These are phyloP conservation scores for Austropuccinia psidii DNA, from an alignment of 1,284 basidiomycete species.

Conservation along the genomic window DNA sequence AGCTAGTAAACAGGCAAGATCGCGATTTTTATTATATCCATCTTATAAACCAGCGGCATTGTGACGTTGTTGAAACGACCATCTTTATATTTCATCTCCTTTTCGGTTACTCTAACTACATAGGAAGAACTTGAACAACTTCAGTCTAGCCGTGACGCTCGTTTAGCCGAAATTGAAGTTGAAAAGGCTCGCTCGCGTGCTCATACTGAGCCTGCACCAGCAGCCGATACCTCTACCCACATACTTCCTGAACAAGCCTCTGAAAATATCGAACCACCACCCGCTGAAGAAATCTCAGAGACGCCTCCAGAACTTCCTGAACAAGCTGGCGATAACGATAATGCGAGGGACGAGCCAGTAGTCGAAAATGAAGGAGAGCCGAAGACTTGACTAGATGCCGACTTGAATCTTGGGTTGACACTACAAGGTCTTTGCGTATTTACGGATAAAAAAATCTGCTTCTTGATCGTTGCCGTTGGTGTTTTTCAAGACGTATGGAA, in stretches of 20 bases:
- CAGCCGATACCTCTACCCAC: neutral
- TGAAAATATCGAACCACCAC: neutral
- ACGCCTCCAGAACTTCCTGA: conserved; percentile 20
- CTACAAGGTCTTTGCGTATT: no score
- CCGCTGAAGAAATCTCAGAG: conserved; percentile 4
- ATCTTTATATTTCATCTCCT: neutral
- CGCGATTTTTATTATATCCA: neutral
- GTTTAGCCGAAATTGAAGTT: conserved; percentile 17
- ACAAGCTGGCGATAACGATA: neutral
- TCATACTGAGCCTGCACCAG: neutral
- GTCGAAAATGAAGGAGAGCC: conserved; percentile 31
- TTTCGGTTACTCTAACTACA: neutral
- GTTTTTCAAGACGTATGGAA: no score
- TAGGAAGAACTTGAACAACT: conserved; percentile 25
- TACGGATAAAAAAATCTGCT: no score
- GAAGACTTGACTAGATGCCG: no score
- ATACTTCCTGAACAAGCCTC: neutral
- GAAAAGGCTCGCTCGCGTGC: conserved; percentile 11
- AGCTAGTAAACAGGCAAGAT: conserved; percentile 4
- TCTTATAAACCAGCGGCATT: neutral
- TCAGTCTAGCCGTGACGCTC: conserved; percentile 1
- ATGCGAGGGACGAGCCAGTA: conserved; percentile 22
- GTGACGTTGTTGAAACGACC: no score
- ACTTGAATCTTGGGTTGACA: no score
- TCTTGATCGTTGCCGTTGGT: no score